A percentile compares a stretch with the other conserved stretches of the same genome.
phyloP scores from a whole-genome alignment of 2,329 filamentous ascomycete species.

The Colletotrichum magnum region DNA sequence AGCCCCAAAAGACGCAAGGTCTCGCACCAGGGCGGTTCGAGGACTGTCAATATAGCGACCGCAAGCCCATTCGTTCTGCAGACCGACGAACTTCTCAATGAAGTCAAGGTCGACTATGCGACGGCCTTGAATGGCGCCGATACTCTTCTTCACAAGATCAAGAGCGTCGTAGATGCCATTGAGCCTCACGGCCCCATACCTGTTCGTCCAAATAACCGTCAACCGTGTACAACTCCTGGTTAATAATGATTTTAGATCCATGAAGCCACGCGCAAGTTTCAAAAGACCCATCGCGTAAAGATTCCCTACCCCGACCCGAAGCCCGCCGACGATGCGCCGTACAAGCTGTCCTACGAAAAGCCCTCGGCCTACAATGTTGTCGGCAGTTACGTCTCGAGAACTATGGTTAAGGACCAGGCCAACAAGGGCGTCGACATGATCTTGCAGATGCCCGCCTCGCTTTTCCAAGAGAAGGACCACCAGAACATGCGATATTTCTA shows the following conservation, averaged over 20 bases:
- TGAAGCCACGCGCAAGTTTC: slow-evolving; percentile 77
- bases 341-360: slow-evolving; percentile 83
- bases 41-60: slow-evolving; percentile 57
- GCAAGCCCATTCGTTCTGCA: slow-evolving; percentile 71
- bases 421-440: slow-evolving; percentile 82
- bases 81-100: slow-evolving; percentile 71
- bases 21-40: slow-evolving; percentile 54
- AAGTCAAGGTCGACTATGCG: slow-evolving; percentile 67
- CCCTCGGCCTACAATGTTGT: slow-evolving; percentile 88
- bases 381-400: slow-evolving; percentile 87
- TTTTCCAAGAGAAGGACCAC: slow-evolving; percentile 97
- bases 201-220: slow-evolving; percentile 54
- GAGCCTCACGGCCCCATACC: slow-evolving; percentile 63
- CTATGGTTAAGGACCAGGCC: slow-evolving; percentile 75
- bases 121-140: slow-evolving; percentile 64
- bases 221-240: not conserved
- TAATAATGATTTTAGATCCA: slow-evolving; percentile 65
- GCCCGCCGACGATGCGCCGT: slow-evolving; percentile 81
- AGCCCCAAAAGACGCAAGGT: slow-evolving; percentile 65
- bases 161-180: slow-evolving; percentile 66
- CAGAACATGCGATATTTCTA: slow-evolving; percentile 94
- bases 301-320: slow-evolving; percentile 89
- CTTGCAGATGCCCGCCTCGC: slow-evolving; percentile 82
- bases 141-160: slow-evolving; percentile 64
- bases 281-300: slow-evolving; percentile 76